These are phyloP conservation scores for Myriangium duriaei DNA, from an alignment of 2,329 filamentous ascomycete genomes.

Conservation along the genomic window DNA sequence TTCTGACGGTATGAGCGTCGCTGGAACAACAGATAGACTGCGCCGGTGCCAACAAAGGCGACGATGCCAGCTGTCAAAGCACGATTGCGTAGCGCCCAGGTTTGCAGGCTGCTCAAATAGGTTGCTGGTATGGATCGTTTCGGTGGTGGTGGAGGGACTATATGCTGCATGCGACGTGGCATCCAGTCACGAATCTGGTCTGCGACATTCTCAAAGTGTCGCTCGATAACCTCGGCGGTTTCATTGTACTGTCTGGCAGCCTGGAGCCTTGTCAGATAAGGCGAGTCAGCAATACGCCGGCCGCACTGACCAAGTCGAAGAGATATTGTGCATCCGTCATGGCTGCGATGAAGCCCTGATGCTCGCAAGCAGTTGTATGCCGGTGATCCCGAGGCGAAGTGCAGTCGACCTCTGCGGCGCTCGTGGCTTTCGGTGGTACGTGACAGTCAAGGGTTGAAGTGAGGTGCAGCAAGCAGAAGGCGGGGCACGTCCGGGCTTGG, in stretches of 20 bases:
- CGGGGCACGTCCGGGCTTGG: no score
- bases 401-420: no score
- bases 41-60: slow-evolving; percentile 55
- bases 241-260: slow-evolving; percentile 33
- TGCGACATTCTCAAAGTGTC: slow-evolving; percentile 66
- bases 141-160: slow-evolving; percentile 38
- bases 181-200: slow-evolving; percentile 56
- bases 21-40: slow-evolving; percentile 42
- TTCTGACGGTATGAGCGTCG: slow-evolving; percentile 49
- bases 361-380: no score
- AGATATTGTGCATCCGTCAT: slow-evolving; percentile 27
- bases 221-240: slow-evolving; percentile 69
- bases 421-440: no score
- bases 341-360: slow-evolving; percentile 1
- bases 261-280: slow-evolving; percentile 7
- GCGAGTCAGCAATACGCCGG: no score
- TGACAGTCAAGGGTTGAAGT: no score
- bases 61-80: slow-evolving; percentile 59
- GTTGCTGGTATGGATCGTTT: slow-evolving; percentile 29
- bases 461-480: no score
- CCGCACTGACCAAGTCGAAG: slow-evolving; percentile 17
- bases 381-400: no score
- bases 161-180: slow-evolving; percentile 34
- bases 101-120: slow-evolving; percentile 46
- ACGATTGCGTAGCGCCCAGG: slow-evolving; percentile 63